Conservation (phyloP, 2,329 filamentous ascomycete species). For the Exophiala bonariae region DNA sequence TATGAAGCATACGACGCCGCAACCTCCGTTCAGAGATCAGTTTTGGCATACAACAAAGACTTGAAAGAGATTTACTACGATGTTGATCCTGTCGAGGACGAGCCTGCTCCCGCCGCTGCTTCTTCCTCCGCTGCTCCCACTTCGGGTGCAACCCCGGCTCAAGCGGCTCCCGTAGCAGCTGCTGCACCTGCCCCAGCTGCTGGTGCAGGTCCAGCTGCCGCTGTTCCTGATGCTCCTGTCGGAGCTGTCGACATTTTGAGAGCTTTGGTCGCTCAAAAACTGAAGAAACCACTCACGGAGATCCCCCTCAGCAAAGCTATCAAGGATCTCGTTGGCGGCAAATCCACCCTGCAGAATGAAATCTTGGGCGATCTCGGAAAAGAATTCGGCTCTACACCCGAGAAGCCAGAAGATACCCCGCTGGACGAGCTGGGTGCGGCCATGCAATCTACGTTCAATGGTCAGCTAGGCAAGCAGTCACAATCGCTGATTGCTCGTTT, state of each 20-base stretch:
- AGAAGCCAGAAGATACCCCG: slow-evolving; percentile 97
- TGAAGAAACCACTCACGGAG: slow-evolving; percentile 89
- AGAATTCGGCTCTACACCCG: slow-evolving; percentile 95
- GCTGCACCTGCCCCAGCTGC: slow-evolving; percentile 60
- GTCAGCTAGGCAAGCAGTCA: slow-evolving; percentile 95
- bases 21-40: slow-evolving; percentile 92
- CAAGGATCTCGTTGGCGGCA: slow-evolving; percentile 96
- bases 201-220: slow-evolving; percentile 80
- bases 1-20: slow-evolving; percentile 99
- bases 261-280: slow-evolving; percentile 88
- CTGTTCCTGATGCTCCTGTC: slow-evolving; percentile 83
- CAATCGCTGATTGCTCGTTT: slow-evolving; percentile 88
- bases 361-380: slow-evolving; percentile 97
- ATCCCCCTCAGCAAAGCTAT: slow-evolving; percentile 94
- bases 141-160: slow-evolving; percentile 49
- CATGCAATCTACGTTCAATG: slow-evolving; percentile 99
- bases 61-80: slow-evolving; percentile 99
- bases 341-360: slow-evolving; percentile 98
- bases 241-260: slow-evolving; percentile 87
- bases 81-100: slow-evolving; percentile 90
- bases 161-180: slow-evolving; percentile 56
- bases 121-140: slow-evolving; percentile 40
- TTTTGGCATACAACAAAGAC: slow-evolving; percentile 99
- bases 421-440: slow-evolving; percentile 91
- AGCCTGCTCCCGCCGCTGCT: slow-evolving; percentile 61